Evolutionary conservation across 768 basidiomycete species (phyloP).

Genomic region (Naganishia randhawae): DNA sequence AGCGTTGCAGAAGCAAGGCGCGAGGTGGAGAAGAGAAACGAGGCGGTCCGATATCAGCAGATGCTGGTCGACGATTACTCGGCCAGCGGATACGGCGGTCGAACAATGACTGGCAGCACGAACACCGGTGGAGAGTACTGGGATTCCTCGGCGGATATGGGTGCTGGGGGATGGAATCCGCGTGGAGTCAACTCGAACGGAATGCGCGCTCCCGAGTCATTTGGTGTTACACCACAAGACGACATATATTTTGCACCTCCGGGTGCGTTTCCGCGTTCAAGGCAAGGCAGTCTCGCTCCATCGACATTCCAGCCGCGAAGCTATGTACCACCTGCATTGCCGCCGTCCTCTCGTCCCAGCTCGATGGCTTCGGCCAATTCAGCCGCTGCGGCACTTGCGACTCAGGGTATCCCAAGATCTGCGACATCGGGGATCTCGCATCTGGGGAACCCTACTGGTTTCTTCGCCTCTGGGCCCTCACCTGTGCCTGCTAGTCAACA

Average conservation of each 20-base stretch:
- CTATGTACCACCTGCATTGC: neutral
- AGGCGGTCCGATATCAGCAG: constrained; percentile 32
- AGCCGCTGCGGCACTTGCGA: constrained; percentile 27
- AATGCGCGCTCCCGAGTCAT: constrained; percentile 2
- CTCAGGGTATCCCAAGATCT: constrained; percentile 29
- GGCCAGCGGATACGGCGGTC: constrained; percentile 8
- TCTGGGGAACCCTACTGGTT: constrained; percentile 28
- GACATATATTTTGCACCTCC: neutral
- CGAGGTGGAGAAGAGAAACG: constrained; percentile 41
- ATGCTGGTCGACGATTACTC: constrained; percentile 26
- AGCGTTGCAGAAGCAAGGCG: constrained; percentile 40
- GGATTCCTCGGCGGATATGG: neutral
- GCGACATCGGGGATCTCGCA: constrained; percentile 23
- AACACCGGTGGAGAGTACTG: constrained; percentile 6
- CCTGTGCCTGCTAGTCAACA: constrained; percentile 4
- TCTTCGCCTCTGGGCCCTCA: constrained; percentile 14
- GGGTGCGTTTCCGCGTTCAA: neutral
- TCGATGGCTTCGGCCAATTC: constrained; percentile 26
- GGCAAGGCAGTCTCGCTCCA: constrained; percentile 13
- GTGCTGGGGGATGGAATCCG: neutral
- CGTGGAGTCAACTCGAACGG: neutral
- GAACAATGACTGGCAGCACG: neutral
- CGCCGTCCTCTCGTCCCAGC: neutral
- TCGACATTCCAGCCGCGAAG: constrained; percentile 5
- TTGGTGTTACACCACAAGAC: constrained; percentile 1